Evolutionary conservation across 1,284 basidiomycete species (phyloP), one percentile per base, ranked within the genome.

Genomic region (Cryptococcus sp.): DNA sequence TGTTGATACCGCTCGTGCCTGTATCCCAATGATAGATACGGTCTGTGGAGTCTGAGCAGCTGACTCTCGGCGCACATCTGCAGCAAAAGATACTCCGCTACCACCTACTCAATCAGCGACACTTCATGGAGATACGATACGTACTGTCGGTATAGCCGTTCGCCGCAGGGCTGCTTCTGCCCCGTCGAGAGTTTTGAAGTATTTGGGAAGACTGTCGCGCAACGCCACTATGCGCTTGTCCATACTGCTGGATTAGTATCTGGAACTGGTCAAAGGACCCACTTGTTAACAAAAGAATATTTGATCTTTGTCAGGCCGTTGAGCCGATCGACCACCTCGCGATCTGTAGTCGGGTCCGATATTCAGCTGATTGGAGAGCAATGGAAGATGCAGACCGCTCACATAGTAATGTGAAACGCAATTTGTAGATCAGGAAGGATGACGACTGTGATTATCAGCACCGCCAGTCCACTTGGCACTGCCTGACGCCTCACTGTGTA

Each of bases 331-430:
- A 56, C 16, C 2, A 39, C 27, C 25, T 56, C 54, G 15, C 39
- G 47, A 47, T 41, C 53, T 54, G 19, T 11, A 15, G 22, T 11
- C 11, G 27, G 22, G 3, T n/a, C 19, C 25, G 19, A n/a, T n/a
- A 5, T 45, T 46, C 41, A 35, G 31, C 31, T 35, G 31, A 35
- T 5, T 2, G 8, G 31, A 2, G 31, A 8, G 5, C 31, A 13
- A 35, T 2, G 31, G 10, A 35, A 35, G 31, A 38, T 8, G 8
- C 2, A 39, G 10, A 16, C 6, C 17, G 15, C 54, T 49, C 39
- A 56, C 54, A 56, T 39, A 56, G 17, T 17, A 56, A 22, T 19
- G 50, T 19, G 38, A 56, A 56, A 17, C 47, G 54, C 7, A 56
- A 27, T 17, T 41, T 31, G 35, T 17, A 56, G 6, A 56, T 56